phyloP scores from a whole-genome alignment of 78 protist species.

The Dictyostelium intermedium region DNA sequence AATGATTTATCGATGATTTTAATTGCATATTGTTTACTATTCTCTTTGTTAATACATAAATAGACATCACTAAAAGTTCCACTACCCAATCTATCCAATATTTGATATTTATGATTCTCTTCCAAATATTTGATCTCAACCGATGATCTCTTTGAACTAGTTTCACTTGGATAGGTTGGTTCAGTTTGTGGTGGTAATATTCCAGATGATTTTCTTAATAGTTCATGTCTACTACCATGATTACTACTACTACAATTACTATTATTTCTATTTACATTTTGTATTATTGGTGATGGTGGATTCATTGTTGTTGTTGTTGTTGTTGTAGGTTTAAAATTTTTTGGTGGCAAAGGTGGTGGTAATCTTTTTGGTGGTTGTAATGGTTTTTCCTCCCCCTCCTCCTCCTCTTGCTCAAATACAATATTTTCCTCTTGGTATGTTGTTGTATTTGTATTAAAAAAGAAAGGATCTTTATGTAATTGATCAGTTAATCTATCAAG shows the following conservation, averaged over 20 bases:
- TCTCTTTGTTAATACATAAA: constrained; percentile 57
- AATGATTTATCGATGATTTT: constrained; percentile 82
- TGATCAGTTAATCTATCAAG: constrained; percentile 11
- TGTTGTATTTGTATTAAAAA: not conserved
- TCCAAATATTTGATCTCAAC: constrained; percentile 42
- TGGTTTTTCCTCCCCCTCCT: not conserved
- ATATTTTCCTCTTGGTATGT: not conserved
- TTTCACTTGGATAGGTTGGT: constrained; percentile 19
- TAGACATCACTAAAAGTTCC: constrained; percentile 82
- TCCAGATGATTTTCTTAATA: not conserved
- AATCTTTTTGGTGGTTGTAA: not conserved
- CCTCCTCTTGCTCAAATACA: not conserved
- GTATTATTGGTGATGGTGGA: constrained; percentile 43
- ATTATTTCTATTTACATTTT: not conserved
- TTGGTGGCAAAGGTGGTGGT: constrained; percentile 74
- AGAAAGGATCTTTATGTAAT: not conserved
- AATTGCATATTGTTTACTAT: constrained; percentile 56
- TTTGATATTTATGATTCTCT: constrained; percentile 26
- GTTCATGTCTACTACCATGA: not conserved
- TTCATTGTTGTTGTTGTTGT: constrained; percentile 1
- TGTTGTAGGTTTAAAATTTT: constrained; percentile 10
- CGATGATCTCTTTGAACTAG: constrained; percentile 35
- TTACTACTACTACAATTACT: not conserved
- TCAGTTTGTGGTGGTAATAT: constrained; percentile 6
- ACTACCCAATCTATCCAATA: constrained; percentile 63